phyloP scores from a whole-genome alignment of 73 alveolate species.

The Paramecium octaurelia region DNA sequence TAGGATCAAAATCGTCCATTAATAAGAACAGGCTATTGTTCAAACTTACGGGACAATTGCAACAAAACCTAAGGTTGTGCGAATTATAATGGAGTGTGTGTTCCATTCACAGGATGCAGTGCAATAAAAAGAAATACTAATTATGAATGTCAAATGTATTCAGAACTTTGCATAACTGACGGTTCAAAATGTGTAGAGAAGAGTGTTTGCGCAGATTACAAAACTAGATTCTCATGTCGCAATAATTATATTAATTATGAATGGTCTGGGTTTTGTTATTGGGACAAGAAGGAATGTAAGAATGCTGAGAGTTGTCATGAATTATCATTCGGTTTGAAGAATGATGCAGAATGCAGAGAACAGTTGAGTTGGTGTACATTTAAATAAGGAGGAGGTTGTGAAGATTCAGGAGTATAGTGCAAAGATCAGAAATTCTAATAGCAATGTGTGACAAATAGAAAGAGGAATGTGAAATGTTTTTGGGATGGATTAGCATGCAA shows the following conservation, averaged over 20 bases:
- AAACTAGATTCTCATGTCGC: background rate
- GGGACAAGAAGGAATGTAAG: conserved; percentile 10
- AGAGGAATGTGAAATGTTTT: background rate
- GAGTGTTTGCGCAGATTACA: background rate
- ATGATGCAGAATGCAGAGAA: conserved; percentile 8
- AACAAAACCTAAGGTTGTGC: background rate
- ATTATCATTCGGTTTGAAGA: background rate
- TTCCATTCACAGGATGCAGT: background rate
- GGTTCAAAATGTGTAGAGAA: background rate
- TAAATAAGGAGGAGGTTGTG: background rate
- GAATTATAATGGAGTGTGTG: background rate
- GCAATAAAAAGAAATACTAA: background rate
- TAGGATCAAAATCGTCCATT: background rate
- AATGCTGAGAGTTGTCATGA: background rate
- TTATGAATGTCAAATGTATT: background rate
- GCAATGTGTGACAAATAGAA: background rate
- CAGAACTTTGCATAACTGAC: background rate
- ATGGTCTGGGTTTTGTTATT: background rate
- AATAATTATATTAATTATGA: background rate
- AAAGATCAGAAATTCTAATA: background rate
- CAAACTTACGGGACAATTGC: background rate
- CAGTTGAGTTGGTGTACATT: background rate
- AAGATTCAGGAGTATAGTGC: background rate
- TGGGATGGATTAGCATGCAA: background rate
- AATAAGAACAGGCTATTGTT: background rate